phyloP scores from a whole-genome alignment of 2,329 filamentous ascomycete genomes.

The Ilyonectria robusta region DNA sequence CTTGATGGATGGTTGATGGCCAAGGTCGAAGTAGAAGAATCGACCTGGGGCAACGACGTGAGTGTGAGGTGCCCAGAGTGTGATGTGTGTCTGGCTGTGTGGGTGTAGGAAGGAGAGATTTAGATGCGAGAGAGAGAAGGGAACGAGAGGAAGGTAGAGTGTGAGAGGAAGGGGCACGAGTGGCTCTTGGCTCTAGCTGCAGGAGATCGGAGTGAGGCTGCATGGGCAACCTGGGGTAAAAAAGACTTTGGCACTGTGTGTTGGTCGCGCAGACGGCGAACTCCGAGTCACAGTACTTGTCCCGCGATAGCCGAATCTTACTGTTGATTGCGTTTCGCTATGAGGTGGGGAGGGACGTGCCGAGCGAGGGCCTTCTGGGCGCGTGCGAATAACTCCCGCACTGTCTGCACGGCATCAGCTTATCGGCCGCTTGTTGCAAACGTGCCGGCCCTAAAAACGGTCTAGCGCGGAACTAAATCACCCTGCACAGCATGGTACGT shows the following conservation, averaged over 20 bases:
- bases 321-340: neutral
- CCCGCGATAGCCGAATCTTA: slow-evolving; percentile 28
- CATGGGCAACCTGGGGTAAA: slow-evolving; percentile 46
- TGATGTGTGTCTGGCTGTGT: slow-evolving; percentile 20
- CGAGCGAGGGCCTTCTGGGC: neutral
- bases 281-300: slow-evolving; percentile 38
- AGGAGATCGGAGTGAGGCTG: slow-evolving; percentile 46
- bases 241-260: slow-evolving; percentile 43
- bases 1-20: slow-evolving; percentile 19
- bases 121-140: slow-evolving; percentile 25
- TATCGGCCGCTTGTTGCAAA: slow-evolving; percentile 44
- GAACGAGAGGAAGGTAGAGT: slow-evolving; percentile 41
- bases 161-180: slow-evolving; percentile 47
- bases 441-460: slow-evolving; percentile 44
- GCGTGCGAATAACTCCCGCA: slow-evolving; percentile 32
- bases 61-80: slow-evolving; percentile 18
- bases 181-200: slow-evolving; percentile 47
- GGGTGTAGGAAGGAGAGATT: slow-evolving; percentile 24
- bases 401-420: slow-evolving; percentile 49
- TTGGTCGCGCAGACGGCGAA: slow-evolving; percentile 37
- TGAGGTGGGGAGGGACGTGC: neutral
- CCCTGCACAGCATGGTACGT: slow-evolving; percentile 25
- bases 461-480: slow-evolving; percentile 40
- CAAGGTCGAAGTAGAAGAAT: slow-evolving; percentile 25
- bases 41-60: slow-evolving; percentile 13